Conservation (phyloP, 2,329 filamentous ascomycete species). For the Epichloe sp. region DNA sequence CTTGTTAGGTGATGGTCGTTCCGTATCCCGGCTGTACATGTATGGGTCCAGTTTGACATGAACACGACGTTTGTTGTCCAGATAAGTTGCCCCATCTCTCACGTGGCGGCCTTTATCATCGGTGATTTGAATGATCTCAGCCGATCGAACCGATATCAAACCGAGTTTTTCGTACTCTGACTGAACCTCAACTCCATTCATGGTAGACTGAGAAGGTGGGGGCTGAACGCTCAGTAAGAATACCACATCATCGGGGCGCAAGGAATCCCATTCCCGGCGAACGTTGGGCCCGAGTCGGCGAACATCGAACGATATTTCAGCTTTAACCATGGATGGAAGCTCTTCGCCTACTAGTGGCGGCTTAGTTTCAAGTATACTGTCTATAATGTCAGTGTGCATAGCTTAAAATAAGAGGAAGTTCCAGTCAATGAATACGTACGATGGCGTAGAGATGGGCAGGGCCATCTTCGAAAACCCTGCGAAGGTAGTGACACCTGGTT, state of each 20-base stretch:
- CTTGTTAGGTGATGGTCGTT: conserved; percentile 50
- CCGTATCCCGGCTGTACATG: conserved; percentile 66
- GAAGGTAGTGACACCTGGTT: conserved; percentile 58
- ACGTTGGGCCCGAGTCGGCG: conserved; percentile 63
- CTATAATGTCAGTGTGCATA: background rate
- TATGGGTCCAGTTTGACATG: conserved; percentile 69
- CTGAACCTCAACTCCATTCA: conserved; percentile 36
- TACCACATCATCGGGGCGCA: conserved; percentile 77
- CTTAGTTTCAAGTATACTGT: conserved; percentile 65
- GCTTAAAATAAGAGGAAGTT: background rate
- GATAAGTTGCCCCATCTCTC: conserved; percentile 43
- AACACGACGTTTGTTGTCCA: conserved; percentile 59
- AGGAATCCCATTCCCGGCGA: conserved; percentile 76
- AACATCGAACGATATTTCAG: conserved; percentile 76
- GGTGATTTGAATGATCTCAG: conserved; percentile 72
- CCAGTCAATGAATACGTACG: conserved; percentile 24
- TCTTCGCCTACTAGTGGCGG: conserved; percentile 73
- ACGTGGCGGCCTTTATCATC: conserved; percentile 72
- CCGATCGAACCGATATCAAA: conserved; percentile 60
- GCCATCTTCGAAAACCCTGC: conserved; percentile 86
- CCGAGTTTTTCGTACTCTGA: conserved; percentile 48
- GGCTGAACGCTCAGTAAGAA: conserved; percentile 72
- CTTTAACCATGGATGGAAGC: conserved; percentile 71
- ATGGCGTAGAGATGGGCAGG: conserved; percentile 70
- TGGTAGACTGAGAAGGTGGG: conserved; percentile 33